A percentile compares a stretch with the other conserved stretches of the same genome.
phyloP scores from a whole-genome alignment of 2,329 filamentous ascomycete genomes.

The Didymella segeticola region DNA sequence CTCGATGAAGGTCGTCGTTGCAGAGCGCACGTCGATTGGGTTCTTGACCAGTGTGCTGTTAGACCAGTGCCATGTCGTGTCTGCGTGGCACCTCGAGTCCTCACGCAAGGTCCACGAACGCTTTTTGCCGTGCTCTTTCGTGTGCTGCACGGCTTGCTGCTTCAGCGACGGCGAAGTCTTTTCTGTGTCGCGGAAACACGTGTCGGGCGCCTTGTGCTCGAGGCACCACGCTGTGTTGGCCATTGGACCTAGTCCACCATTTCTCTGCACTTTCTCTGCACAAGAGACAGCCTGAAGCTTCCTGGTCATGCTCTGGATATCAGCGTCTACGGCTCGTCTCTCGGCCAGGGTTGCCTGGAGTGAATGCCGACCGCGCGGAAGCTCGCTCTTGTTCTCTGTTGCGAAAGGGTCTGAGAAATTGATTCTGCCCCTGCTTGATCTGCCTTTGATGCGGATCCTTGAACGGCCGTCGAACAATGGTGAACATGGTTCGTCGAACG shows the following conservation, averaged over 20 bases:
- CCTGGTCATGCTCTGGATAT: neutral
- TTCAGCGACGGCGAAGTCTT: neutral
- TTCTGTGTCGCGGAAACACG: neutral
- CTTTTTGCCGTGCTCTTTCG: neutral
- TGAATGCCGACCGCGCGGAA: neutral
- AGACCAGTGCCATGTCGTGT: neutral
- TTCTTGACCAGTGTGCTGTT: neutral
- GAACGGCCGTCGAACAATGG: neutral
- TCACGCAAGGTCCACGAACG: neutral
- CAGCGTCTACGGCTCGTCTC: neutral
- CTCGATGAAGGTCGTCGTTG: neutral
- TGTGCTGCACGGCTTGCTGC: neutral
- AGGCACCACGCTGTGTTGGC: neutral
- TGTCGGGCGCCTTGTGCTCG: neutral
- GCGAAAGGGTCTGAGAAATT: neutral
- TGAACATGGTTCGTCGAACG: neutral
- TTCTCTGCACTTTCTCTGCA: neutral
- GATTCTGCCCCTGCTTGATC: neutral
- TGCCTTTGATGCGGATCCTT: neutral
- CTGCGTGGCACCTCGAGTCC: neutral
- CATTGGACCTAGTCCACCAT: too few species aligned
- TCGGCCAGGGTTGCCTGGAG: neutral
- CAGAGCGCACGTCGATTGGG: neutral
- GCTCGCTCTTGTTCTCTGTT: neutral
- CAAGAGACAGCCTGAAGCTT: neutral